Evolutionary conservation across 2,329 filamentous ascomycete genomes (phyloP).

Genomic region (Penicillium polonicum): DNA sequence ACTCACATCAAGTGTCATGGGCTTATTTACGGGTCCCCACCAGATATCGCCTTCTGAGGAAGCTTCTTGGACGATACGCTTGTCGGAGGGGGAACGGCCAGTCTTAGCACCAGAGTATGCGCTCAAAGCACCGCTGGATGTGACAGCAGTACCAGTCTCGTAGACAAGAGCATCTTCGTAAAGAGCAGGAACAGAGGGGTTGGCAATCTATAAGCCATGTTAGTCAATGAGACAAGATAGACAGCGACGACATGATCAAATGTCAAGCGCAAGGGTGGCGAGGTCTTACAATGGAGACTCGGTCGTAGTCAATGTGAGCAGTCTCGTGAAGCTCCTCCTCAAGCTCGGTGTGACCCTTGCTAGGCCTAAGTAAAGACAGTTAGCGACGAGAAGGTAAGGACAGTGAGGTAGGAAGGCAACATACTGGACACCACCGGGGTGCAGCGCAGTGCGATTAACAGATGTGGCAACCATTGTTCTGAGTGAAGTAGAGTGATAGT

Average conservation of each 20-base stretch:
- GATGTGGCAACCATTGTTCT: constrained; percentile 52
- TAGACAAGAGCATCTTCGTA: constrained; percentile 99
- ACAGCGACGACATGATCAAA: constrained; percentile 8
- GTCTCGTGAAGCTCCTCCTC: constrained; percentile 97
- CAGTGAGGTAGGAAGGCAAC: constrained; percentile 42
- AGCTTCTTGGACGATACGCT: constrained; percentile 92
- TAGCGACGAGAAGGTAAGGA: constrained; percentile 17
- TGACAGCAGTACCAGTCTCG: constrained; percentile 96
- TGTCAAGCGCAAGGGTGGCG: constrained; percentile 5
- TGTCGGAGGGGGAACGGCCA: constrained; percentile 92
- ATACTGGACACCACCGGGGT: constrained; percentile 87
- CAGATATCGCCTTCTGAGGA: constrained; percentile 89
- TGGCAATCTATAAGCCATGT: constrained; percentile 63
- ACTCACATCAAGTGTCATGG: constrained; percentile 93
- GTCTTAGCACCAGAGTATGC: constrained; percentile 99
- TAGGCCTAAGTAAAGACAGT: constrained; percentile 57
- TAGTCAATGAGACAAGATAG: constrained; percentile 6
- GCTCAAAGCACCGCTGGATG: constrained; percentile 88
- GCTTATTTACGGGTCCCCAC: constrained; percentile 99
- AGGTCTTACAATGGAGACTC: constrained; percentile 84
- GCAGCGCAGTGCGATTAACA: constrained; percentile 89
- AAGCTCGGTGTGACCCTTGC: constrained; percentile 88
- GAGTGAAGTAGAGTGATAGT: constrained; percentile 60
- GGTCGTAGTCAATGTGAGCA: constrained; percentile 98
- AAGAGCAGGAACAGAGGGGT: constrained; percentile 89